Base-by-base conservation (phyloP, 1,284 basidiomycete species). In the Leccinum fuscescens region DNA sequence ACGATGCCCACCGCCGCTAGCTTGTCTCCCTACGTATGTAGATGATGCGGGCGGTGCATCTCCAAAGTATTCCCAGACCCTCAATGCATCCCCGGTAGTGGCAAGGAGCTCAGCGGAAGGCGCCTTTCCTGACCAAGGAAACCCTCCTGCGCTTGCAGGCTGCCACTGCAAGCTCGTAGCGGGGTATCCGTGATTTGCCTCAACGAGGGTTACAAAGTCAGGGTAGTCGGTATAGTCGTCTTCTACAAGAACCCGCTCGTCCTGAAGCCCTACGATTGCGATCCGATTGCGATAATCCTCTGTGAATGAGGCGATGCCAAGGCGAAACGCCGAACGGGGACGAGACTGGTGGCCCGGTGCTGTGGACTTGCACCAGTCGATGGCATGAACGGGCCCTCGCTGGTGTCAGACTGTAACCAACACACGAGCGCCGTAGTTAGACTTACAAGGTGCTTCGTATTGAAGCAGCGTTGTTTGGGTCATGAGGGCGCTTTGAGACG, bases 61-160 rank as follows among this genome's bases (percentile, higher is more conserved):
- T 73, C 82, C 82, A 68, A 81, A 78, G 66, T 90, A 92, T 74
- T 96, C 94, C 86, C 92, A 97, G 62, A 97, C 84, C 65, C 94
- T 81, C 69, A 98, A 73, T 58, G 93, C 91, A 72, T 97, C 95
- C 24, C 92, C 92, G 1, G 93, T 94, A 4, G 93, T 96, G 12
- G 94, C 95, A 15, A 98, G 79, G 56, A 96, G 76, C 75, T 97
- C 95, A 48, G 87, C 81, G 15, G 77, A 75, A 4, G 79, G 76
- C 4, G 80, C 76, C 67, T 87, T 89, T 69, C 85, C 82, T 8
- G 82, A 79, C 89, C 87, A 92, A 50, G 79, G 74, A 68, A 83
- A 85, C 57, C 77, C 81, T 52, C 79, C 73, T 27, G 90, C 81
- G 22, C 83, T 81, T 4, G 84, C 81, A 20, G 93, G 92, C 66